Base-by-base conservation (phyloP, 306 rosid species). In the Prunus mira region DNA sequence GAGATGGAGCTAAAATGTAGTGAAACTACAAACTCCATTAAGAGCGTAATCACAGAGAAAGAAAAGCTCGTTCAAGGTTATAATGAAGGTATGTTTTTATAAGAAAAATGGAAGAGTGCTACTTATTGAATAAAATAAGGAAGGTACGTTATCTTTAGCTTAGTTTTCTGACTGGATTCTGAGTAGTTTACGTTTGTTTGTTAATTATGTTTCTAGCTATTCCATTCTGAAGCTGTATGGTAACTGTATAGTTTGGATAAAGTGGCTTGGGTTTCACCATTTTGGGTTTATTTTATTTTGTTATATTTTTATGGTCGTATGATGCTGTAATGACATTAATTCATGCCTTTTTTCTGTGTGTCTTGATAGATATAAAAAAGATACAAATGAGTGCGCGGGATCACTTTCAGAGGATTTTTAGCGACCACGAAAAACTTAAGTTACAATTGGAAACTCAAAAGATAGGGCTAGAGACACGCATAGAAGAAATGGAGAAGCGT, bases 401-500 rank as follows among this genome's bases (percentile, higher is more conserved):
- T 81, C 96, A 96, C 83, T 84, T 86, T 80, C 93, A 91, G 89
- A 91, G 87, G 86, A 88, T 93, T 72, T 89, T 89, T 71, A 82
- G 80, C 60, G 96, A 90, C 79, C 97, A 91, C 58, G 90, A 96
- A 79, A 88, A 87, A 75, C 85, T 91, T 49, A 96, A 91, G 84
- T 56, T 83, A 84, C 96, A 89, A 80, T 80, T 96, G 75, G 98
- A 96, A 83, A 85, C 89, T 84, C 97, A 93, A 63, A 89, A 89
- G 82, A 87, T 68, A 69, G 91, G 89, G 76, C 90, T 96, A 5
- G 98, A 91, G 87, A 61, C 81, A 60, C 89, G 85, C 76, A 84
- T 88, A 79, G 75, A 75, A 67, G 97, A 96, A 74, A 68, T 96
- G 91, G 98, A 96, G 86, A 87, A 88, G 80, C 98, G 98, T 56